Evolutionary conservation across 2,329 filamentous ascomycete species (phyloP).

Genomic region (Neoscytalidium dimidiatum): DNA sequence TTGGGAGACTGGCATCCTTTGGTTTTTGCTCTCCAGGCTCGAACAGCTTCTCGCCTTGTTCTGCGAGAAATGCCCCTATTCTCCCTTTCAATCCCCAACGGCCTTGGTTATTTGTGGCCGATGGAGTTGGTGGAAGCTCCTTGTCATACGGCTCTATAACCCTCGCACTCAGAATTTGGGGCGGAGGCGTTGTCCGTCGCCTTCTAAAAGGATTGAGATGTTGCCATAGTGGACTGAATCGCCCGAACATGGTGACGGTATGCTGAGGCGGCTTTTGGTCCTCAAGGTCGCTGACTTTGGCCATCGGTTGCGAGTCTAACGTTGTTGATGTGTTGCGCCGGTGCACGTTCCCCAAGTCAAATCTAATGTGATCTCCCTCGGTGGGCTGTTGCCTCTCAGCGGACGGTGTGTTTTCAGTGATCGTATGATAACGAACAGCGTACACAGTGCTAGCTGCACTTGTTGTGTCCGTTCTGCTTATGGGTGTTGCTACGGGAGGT

Average conservation of each 20-base stretch:
- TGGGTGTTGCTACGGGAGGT: constrained; percentile 53
- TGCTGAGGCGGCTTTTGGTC: constrained; percentile 15
- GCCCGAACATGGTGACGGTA: constrained; percentile 17
- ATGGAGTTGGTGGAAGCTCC: constrained; percentile 26
- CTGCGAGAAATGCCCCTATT: constrained; percentile 51
- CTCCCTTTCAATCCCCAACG: constrained; percentile 47
- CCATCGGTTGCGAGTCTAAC: constrained; percentile 7
- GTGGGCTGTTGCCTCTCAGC: constrained; percentile 38
- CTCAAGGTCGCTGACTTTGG: constrained; percentile 4
- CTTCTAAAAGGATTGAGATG: constrained; percentile 57
- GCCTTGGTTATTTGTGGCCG: constrained; percentile 40
- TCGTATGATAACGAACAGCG: constrained; percentile 62
- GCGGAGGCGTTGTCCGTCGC: constrained; percentile 59
- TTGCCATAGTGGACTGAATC: constrained; percentile 12
- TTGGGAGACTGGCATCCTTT: constrained; percentile 49
- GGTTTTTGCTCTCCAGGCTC: constrained; percentile 37
- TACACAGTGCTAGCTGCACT: constrained; percentile 67
- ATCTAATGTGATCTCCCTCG: constrained; percentile 23
- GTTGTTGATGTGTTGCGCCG: constrained; percentile 3
- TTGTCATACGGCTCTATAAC: constrained; percentile 47
- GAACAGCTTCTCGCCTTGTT: constrained; percentile 48
- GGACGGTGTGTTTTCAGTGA: constrained; percentile 41
- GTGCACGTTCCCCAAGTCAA: background rate
- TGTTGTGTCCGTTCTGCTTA: constrained; percentile 62
- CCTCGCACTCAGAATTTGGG: constrained; percentile 60